These are phyloP conservation scores for Mycena sp. DNA, from an alignment of 1,284 basidiomycete genomes.

Conservation along the genomic window DNA sequence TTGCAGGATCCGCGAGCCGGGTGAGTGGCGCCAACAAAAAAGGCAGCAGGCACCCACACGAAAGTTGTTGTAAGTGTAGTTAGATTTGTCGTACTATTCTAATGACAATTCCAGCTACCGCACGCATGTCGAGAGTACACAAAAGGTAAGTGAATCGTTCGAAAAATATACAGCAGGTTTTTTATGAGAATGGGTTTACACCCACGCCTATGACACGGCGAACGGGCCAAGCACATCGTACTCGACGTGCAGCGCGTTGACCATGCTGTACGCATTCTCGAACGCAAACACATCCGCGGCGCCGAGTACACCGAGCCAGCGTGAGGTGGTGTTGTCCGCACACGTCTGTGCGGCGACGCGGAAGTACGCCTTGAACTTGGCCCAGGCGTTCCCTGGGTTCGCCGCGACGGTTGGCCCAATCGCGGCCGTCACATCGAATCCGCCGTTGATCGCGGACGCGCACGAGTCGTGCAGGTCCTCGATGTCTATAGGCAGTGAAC, in stretches of 20 bases:
- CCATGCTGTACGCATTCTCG: conserved; percentile 12
- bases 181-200: conserved; percentile 5
- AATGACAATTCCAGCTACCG: conserved; percentile 1
- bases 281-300: conserved; percentile 11
- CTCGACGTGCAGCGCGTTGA: conserved; percentile 1
- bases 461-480: conserved; percentile 13
- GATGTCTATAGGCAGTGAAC: conserved; percentile 3
- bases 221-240: conserved; percentile 3
- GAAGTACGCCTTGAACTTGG: conserved; percentile 13
- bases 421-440: conserved; percentile 12
- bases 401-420: conserved; percentile 14
- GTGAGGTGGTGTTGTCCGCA: conserved; percentile 5
- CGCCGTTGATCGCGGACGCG: conserved; percentile 2
- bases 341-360: conserved; percentile 8
- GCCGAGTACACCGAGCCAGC: conserved; percentile 4
- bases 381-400: conserved; percentile 10
- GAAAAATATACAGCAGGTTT: conserved; percentile 8
- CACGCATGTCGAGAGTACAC: background rate
- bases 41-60: background rate
- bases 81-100: background rate
- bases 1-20: background rate
- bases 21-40: background rate
- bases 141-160: conserved; percentile 5
- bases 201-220: conserved; percentile 2
- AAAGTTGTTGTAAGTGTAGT: background rate